Conservation (phyloP, 2,329 filamentous ascomycete species). For the Fusarium sp. region DNA sequence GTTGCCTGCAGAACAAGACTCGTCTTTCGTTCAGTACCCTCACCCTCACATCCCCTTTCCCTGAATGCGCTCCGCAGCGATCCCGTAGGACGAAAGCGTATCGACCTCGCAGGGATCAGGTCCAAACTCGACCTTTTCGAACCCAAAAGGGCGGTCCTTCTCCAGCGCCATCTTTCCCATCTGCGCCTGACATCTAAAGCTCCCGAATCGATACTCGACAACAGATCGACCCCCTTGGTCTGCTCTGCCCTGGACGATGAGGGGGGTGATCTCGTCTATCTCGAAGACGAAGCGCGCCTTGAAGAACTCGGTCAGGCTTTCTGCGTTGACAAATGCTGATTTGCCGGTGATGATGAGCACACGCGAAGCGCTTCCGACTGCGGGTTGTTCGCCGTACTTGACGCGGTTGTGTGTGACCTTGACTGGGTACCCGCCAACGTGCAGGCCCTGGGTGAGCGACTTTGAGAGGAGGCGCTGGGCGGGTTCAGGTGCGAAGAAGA, state of each 20-base stretch:
- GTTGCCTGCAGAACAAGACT: background rate
- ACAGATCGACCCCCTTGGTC: constrained; percentile 43
- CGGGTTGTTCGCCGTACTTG: constrained; percentile 48
- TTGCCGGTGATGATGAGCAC: constrained; percentile 62
- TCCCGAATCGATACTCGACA: constrained; percentile 63
- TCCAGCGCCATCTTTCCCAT: constrained; percentile 55
- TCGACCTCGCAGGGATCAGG: constrained; percentile 52
- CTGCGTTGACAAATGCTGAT: constrained; percentile 54
- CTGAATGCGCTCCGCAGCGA: constrained; percentile 48
- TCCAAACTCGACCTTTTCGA: constrained; percentile 52
- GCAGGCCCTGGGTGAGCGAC: constrained; percentile 45
- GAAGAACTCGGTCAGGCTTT: constrained; percentile 54
- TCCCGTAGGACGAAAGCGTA: constrained; percentile 43
- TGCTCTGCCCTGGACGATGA: constrained; percentile 40
- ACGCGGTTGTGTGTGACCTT: constrained; percentile 60
- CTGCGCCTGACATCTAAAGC: constrained; percentile 64
- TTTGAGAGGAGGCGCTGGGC: constrained; percentile 48
- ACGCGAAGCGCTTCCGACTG: constrained; percentile 51
- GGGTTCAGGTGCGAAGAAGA: constrained; percentile 56
- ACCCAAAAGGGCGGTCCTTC: constrained; percentile 47
- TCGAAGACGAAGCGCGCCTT: constrained; percentile 56
- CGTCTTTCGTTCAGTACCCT: background rate
- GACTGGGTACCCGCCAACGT: constrained; percentile 50
- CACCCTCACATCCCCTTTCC: constrained; percentile 44
- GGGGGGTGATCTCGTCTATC: constrained; percentile 53